Evolutionary conservation across 305 asterid genomes (phyloP), one percentile per base, ranked within the genome.

Genomic region (Solanum hybrid): DNA sequence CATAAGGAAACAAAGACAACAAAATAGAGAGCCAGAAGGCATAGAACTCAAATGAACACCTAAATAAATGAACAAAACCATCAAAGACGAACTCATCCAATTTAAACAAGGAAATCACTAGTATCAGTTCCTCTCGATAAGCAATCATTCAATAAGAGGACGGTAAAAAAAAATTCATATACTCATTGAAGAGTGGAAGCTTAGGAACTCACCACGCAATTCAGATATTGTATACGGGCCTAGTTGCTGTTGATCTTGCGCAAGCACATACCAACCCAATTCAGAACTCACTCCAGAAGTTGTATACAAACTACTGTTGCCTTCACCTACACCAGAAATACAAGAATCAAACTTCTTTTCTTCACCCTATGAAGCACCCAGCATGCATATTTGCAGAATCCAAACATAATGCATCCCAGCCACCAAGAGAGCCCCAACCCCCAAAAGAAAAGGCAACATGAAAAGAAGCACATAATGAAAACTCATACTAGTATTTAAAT

Each of bases 191-290:
- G 84, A 26, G 75, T 31, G 39, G 76, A 1, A 84, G 41, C 20
- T 29, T 77, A 14, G 65, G 81, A 10, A 90, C 95, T 92, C 88
- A 97, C 99, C 98, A 31, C 93, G 96, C 95, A 97, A 91, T 93
- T 96, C 99, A 70, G 94, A 65, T 73, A 94, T 37, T 15, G 99
- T 93, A 92, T 97, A 97, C 27, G 99, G 99, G 80, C 99, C 99
- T 32, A 97, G 78, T 5, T 88, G 93, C 89, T 95, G 95, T 89
- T 96, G 97, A 86, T 96, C 96, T 88, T 81, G 95, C 17, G 97
- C 99, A 84, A 96, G 97, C 81, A 97, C 92, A 92, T 93, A 96
- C 98, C 99, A 97, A 32, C 98, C 99, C 79, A 92, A 95, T 89
- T 91, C 96, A 92, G 90, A 83, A 86, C 89, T 92, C 92, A 87